Percentiles rank a stretch among this genome's conserved stretches.
Evolutionary conservation across 352 stramenopile species (phyloP).

Genomic region (Phytophthora agathidicida): DNA sequence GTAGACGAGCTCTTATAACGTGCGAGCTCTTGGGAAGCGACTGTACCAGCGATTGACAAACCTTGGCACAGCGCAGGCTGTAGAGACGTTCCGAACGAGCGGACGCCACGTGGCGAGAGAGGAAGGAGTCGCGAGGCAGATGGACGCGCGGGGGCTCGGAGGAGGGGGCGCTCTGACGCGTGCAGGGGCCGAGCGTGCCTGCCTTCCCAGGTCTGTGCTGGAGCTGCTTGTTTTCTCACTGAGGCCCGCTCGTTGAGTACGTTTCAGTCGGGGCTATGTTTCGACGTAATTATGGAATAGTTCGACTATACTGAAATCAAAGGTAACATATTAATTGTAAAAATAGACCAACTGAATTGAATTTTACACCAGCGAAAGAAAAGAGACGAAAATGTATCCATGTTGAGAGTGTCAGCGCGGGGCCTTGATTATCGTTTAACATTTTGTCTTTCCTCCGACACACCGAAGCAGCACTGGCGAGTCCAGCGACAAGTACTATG

Average conservation of each 20-base stretch:
- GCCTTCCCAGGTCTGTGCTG: constrained; percentile 33
- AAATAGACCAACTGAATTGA: too few relatives aligned
- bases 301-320: neutral
- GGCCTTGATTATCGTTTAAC: too few relatives aligned
- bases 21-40: constrained; percentile 15
- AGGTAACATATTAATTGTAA: neutral
- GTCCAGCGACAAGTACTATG: too few relatives aligned
- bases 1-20: constrained; percentile 16
- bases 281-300: neutral
- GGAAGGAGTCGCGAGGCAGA: constrained; percentile 8
- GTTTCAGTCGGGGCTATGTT: neutral
- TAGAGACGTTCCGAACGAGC: constrained; percentile 6
- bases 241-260: too few relatives aligned
- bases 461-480: too few relatives aligned
- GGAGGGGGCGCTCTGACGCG: constrained; percentile 17
- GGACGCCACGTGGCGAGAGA: constrained; percentile 18
- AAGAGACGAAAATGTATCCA: too few relatives aligned
- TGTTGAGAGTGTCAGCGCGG: too few relatives aligned
- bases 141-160: constrained; percentile 6
- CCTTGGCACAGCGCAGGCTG: constrained; percentile 17
- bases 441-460: too few relatives aligned
- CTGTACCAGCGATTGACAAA: too few relatives aligned
- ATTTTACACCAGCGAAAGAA: too few relatives aligned
- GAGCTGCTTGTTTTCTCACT: constrained; percentile 51
- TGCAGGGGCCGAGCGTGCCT: constrained; percentile 17